Conservation (phyloP, 2,329 filamentous ascomycete species). For the Xylaria sp. region DNA sequence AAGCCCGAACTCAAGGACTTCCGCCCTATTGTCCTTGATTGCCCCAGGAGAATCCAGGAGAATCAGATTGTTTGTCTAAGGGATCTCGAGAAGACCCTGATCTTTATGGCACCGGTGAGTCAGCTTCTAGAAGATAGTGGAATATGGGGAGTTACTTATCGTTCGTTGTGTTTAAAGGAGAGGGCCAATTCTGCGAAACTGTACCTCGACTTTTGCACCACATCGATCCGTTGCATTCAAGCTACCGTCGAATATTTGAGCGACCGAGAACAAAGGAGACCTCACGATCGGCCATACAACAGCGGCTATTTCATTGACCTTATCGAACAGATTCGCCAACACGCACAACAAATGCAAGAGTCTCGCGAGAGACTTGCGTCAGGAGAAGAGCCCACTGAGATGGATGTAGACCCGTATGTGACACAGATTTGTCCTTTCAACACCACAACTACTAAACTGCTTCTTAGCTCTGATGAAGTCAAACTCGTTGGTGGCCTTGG, state of each 20-base stretch:
- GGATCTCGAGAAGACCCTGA: slow-evolving; percentile 92
- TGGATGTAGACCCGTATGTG: slow-evolving; percentile 69
- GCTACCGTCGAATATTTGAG: slow-evolving; percentile 86
- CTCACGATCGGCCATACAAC: slow-evolving; percentile 89
- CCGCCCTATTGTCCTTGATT: slow-evolving; percentile 80
- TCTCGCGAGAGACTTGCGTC: slow-evolving; percentile 73
- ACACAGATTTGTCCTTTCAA: slow-evolving; percentile 33
- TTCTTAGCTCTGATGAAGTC: slow-evolving; percentile 71
- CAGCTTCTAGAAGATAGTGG: slow-evolving; percentile 62
- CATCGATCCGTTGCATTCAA: slow-evolving; percentile 89
- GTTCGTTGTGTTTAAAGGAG: slow-evolving; percentile 80
- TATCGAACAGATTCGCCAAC: slow-evolving; percentile 90
- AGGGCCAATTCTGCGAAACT: slow-evolving; percentile 74
- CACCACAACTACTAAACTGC: slow-evolving; percentile 43
- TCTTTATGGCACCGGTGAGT: slow-evolving; percentile 96
- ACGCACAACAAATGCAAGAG: slow-evolving; percentile 84
- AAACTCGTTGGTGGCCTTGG: slow-evolving; percentile 83
- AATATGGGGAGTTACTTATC: slow-evolving; percentile 74
- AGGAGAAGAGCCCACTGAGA: slow-evolving; percentile 63
- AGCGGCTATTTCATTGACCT: slow-evolving; percentile 97
- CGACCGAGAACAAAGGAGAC: slow-evolving; percentile 86
- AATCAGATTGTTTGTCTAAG: slow-evolving; percentile 91
- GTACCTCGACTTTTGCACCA: slow-evolving; percentile 90
- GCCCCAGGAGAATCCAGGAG: slow-evolving; percentile 81
- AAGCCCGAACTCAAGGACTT: slow-evolving; percentile 82